Evolutionary conservation across 2,329 filamentous ascomycete genomes (phyloP), one percentile per base, ranked within the genome.

Genomic region (Monilinia fructicola): DNA sequence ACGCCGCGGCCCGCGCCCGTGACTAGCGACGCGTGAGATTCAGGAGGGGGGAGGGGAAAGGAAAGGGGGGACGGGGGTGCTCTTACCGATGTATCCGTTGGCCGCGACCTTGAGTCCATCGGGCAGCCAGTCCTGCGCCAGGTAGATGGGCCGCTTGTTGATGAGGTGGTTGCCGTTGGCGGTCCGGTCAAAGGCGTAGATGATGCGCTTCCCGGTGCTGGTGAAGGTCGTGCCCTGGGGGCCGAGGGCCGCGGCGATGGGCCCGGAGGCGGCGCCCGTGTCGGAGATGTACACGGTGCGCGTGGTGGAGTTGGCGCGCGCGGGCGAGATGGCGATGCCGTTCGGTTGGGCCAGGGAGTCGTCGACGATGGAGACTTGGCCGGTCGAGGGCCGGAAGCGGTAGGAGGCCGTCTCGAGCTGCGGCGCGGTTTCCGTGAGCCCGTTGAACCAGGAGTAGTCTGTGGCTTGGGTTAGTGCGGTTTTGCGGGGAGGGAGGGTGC

Each of bases 71-170:
- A n/a, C n/a, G 12, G 18, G 11, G 14, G 12, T 4, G 6, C 23
- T n/a, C 54, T 23, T 23, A 56, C 54, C 54, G 14, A 56, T 40
- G 40, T 56, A 56, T 6, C 54, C 54, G 16, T 56, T n/a, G 9
- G 2, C 31, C 10, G 28, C 21, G 12, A 31, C 28, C 31, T 35
- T 55, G 18, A 56, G 14, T 18, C 31, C 54, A 50, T 50, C 46
- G 2, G 46, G 46, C 4, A 52, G 6, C 48, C 48, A 52, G 12
- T 52, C 48, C 12, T 26, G 23, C 48, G 23, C 48, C n/a, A 52
- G 4, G 16, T 52, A 52, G 12, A 52, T 18, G n/a, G n/a, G 23
- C 1, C 48, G 23, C 28, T 26, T 6, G 12, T 26, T 26, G 6
- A 52, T 18, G 4, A 52, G 6, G 14, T 26, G 23, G 11, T 26